Conservation (phyloP, 768 basidiomycete genomes). For the Lyophyllum semitale region DNA sequence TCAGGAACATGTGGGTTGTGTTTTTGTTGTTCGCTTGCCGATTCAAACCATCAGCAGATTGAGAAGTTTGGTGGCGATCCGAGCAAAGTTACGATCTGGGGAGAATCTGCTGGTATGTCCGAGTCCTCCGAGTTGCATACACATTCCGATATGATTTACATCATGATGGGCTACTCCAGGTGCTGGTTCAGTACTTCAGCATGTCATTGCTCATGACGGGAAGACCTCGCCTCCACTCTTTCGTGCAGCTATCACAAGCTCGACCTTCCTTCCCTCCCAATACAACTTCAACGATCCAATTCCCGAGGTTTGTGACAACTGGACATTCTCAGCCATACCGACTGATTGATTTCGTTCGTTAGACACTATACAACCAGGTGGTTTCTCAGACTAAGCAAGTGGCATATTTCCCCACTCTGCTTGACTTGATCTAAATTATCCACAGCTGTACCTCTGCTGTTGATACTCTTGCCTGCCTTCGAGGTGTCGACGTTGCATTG, state of each 20-base stretch:
- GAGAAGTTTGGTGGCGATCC: conserved; percentile 43
- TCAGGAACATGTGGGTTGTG: conserved; percentile 37
- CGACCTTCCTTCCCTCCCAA: conserved; percentile 45
- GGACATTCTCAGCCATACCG: background rate
- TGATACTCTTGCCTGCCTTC: conserved; percentile 42
- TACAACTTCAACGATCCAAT: conserved; percentile 44
- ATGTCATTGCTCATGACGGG: conserved; percentile 47
- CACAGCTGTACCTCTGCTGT: conserved; percentile 34
- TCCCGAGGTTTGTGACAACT: conserved; percentile 5
- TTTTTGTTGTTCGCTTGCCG: too few species aligned
- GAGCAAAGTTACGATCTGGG: conserved; percentile 41
- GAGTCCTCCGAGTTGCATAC: background rate
- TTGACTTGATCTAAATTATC: too few species aligned
- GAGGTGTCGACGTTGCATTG: conserved; percentile 27
- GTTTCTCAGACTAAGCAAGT: conserved; percentile 12
- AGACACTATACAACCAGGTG: conserved; percentile 13
- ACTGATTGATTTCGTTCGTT: background rate
- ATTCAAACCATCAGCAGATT: conserved; percentile 36
- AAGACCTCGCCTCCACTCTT: conserved; percentile 47
- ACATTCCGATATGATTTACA: background rate
- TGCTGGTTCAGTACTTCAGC: conserved; percentile 46
- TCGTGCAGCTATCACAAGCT: conserved; percentile 45
- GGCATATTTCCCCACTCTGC: background rate
- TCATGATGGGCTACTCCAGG: too few species aligned
- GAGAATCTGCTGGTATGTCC: conserved; percentile 42